A percentile compares a stretch with the other conserved stretches of the same genome.
Conservation (phyloP, 2,329 filamentous ascomycete species). For the Trichoderma sp. region DNA sequence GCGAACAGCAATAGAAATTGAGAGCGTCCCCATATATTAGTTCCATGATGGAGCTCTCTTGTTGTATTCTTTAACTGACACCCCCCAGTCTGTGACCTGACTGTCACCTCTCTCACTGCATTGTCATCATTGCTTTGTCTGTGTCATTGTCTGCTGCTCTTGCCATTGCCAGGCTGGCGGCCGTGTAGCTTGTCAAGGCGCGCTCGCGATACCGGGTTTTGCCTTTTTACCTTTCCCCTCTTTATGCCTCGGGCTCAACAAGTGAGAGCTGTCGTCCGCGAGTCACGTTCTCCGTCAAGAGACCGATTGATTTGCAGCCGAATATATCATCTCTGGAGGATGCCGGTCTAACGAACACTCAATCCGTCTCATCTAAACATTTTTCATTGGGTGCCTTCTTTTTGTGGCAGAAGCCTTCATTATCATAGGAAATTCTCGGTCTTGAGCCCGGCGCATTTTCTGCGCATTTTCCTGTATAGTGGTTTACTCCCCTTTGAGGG, state of each 20-base stretch:
- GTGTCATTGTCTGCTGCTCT: conserved; percentile 1
- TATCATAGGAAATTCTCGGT: background rate
- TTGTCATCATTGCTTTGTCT: background rate
- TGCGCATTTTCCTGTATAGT: background rate
- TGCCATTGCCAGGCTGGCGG: background rate
- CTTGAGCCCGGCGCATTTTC: background rate
- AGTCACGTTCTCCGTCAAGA: conserved; percentile 11
- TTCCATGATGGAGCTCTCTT: conserved; percentile 17
- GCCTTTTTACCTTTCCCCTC: conserved; percentile 13
- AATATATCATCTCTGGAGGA: background rate
- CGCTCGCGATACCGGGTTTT: background rate
- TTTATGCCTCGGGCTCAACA: background rate
- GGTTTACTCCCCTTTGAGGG: background rate
- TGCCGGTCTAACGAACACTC: background rate
- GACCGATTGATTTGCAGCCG: conserved; percentile 1
- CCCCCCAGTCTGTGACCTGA: conserved; percentile 13
- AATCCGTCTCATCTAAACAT: background rate
- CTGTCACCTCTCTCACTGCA: conserved; percentile 6
- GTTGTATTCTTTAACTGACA: conserved; percentile 7
- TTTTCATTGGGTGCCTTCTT: background rate
- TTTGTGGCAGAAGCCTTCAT: background rate
- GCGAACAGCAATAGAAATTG: conserved; percentile 14
- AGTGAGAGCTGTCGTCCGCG: background rate
- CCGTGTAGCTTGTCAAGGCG: conserved; percentile 15
- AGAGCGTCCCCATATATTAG: conserved; percentile 15